Percentiles rank a stretch among this genome's conserved stretches.
phyloP scores from a whole-genome alignment of 2,329 filamentous ascomycete genomes.

The Penicillium sp. region DNA sequence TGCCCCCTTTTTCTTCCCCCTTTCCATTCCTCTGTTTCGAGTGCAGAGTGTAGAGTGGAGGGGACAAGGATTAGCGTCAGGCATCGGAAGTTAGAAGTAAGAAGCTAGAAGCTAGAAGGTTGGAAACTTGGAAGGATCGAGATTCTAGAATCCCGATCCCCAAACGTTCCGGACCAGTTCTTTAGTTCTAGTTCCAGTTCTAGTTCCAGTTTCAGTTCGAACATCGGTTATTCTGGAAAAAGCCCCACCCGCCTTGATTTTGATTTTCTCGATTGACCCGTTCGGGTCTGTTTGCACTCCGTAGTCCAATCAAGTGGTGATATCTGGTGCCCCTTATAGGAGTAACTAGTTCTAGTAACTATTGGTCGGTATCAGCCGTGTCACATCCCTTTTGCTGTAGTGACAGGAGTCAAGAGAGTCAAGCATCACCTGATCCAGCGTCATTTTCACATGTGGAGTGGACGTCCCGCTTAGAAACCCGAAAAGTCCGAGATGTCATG shows the following conservation, averaged over 20 bases:
- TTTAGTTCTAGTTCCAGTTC: neutral
- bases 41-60: neutral
- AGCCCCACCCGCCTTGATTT: slow-evolving; percentile 10
- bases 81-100: neutral
- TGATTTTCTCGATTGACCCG: slow-evolving; percentile 9
- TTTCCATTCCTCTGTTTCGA: slow-evolving; percentile 7
- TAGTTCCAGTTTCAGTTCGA: neutral
- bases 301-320: neutral
- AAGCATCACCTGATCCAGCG: neutral
- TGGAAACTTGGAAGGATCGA: neutral
- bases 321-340: neutral
- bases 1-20: slow-evolving; percentile 1
- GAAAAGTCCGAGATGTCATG: neutral
- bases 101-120: neutral
- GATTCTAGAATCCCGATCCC: slow-evolving; percentile 3
- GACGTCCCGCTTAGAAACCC: slow-evolving; percentile 1
- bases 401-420: neutral
- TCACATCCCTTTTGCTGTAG: neutral
- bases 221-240: slow-evolving; percentile 19
- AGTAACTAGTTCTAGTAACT: neutral
- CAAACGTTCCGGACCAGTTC: neutral
- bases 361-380: neutral
- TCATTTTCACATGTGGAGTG: slow-evolving; percentile 10
- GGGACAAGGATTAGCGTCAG: neutral
- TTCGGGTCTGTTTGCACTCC: slow-evolving; percentile 15